Evolutionary conservation across 371 early-diverging fungal species (phyloP).

Genomic region (Mucor irregularis): DNA sequence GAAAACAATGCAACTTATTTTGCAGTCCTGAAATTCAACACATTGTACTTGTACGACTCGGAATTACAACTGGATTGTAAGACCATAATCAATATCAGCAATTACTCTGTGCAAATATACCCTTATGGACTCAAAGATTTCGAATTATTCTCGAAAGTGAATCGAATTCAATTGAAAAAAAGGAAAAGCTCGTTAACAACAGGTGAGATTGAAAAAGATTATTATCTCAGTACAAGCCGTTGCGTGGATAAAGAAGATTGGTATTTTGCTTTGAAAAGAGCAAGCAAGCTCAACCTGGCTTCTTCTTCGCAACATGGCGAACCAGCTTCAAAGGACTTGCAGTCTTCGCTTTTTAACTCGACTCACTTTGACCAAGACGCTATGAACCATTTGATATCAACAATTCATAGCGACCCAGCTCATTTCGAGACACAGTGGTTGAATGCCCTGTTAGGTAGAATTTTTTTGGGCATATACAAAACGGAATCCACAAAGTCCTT

Average conservation of each 20-base stretch:
- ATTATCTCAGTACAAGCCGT: constrained; percentile 55
- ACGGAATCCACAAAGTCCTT: constrained; percentile 59
- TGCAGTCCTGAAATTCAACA: constrained; percentile 78
- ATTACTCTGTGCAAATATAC: constrained; percentile 68
- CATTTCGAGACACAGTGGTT: constrained; percentile 77
- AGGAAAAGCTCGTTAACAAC: constrained; percentile 7
- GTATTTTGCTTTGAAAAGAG: constrained; percentile 64
- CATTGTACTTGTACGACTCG: constrained; percentile 81
- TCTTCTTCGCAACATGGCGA: constrained; percentile 20
- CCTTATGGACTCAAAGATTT: constrained; percentile 61
- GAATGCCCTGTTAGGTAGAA: constrained; percentile 84
- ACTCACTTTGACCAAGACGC: constrained; percentile 57
- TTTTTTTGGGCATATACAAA: constrained; percentile 74
- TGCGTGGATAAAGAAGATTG: constrained; percentile 90
- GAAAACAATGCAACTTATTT: constrained; percentile 44
- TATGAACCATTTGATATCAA: constrained; percentile 53
- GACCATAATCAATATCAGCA: constrained; percentile 67
- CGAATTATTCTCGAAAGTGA: constrained; percentile 58
- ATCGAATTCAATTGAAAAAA: constrained; percentile 48
- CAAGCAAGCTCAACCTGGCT: constrained; percentile 30
- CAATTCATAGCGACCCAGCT: constrained; percentile 54
- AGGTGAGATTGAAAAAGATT: constrained; percentile 20
- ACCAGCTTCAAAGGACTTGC: constrained; percentile 10
- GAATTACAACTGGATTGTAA: constrained; percentile 81
- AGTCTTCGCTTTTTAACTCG: constrained; percentile 28